Percentiles rank a stretch among this genome's conserved stretches.
These are phyloP conservation scores for Colletotrichum noveboracense DNA, from an alignment of 2,329 filamentous ascomycete species.

Conservation along the genomic window DNA sequence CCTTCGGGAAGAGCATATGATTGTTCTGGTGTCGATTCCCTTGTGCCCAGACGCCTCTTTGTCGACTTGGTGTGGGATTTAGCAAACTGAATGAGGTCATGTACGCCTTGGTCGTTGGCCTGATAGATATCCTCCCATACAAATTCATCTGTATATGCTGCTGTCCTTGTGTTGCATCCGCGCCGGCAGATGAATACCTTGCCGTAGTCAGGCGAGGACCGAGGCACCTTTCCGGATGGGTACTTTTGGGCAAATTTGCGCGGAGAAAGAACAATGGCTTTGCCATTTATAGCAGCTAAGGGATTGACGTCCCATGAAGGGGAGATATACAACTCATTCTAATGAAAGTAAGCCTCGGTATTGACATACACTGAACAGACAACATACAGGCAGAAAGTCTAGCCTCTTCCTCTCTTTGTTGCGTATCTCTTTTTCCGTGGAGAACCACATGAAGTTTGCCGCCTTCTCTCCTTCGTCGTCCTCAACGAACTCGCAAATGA, in stretches of 20 bases:
- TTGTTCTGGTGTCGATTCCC: conserved; percentile 33
- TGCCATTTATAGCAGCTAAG: conserved; percentile 87
- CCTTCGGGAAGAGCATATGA: conserved; percentile 32
- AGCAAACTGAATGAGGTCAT: conserved; percentile 69
- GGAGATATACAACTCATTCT: conserved; percentile 94
- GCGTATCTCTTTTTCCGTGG: conserved; percentile 85
- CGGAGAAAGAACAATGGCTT: conserved; percentile 79
- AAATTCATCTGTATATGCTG: conserved; percentile 92
- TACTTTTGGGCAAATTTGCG: conserved; percentile 71
- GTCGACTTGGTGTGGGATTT: conserved; percentile 76
- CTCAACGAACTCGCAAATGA: conserved; percentile 83
- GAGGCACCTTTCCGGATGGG: conserved; percentile 77
- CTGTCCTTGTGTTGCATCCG: conserved; percentile 87
- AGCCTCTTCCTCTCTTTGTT: conserved; percentile 82
- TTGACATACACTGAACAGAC: background rate
- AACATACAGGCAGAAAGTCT: conserved; percentile 73
- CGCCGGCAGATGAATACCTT: conserved; percentile 91
- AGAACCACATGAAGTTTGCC: conserved; percentile 96
- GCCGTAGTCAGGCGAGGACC: conserved; percentile 74
- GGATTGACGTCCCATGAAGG: conserved; percentile 87
- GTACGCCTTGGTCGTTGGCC: conserved; percentile 69
- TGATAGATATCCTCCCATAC: conserved; percentile 85
- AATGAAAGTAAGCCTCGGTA: background rate
- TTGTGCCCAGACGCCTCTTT: conserved; percentile 48
- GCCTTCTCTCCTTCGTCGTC: conserved; percentile 78